Percentiles rank a stretch among this genome's conserved stretches.
phyloP scores from a whole-genome alignment of 2,329 filamentous ascomycete species.

The Fusarium sambucinum region DNA sequence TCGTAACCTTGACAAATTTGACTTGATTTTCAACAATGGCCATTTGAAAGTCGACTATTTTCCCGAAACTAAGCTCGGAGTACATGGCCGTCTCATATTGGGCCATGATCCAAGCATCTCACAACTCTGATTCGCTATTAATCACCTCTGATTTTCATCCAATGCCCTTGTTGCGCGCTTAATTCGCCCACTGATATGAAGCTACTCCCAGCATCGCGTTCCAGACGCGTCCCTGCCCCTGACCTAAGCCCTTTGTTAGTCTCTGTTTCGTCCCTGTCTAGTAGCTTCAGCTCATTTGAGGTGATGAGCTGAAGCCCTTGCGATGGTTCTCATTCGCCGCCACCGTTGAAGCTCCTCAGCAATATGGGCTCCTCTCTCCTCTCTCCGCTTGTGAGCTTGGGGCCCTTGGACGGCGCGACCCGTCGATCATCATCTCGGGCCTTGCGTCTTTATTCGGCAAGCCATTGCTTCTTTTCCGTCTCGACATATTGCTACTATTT shows the following conservation, averaged over 20 bases:
- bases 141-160: slow-evolving; percentile 17
- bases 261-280: slow-evolving; percentile 31
- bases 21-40: slow-evolving; percentile 18
- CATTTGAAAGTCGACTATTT: slow-evolving; percentile 20
- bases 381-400: slow-evolving; percentile 10
- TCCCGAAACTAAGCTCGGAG: slow-evolving; percentile 38
- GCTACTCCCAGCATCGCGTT: slow-evolving; percentile 34
- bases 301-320: slow-evolving; percentile 32
- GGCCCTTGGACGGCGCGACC: slow-evolving; percentile 27
- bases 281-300: slow-evolving; percentile 17
- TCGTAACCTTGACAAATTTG: slow-evolving; percentile 7
- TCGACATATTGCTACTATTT: slow-evolving; percentile 1
- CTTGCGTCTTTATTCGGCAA: slow-evolving; percentile 15
- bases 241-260: slow-evolving; percentile 37
- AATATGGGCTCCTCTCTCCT: slow-evolving; percentile 7
- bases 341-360: slow-evolving; percentile 8
- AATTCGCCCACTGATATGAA: slow-evolving; percentile 30
- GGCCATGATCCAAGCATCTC: slow-evolving; percentile 9
- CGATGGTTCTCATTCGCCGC: slow-evolving; percentile 34
- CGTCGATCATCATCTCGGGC: slow-evolving; percentile 37
- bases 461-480: slow-evolving; percentile 16
- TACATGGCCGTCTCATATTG: slow-evolving; percentile 36
- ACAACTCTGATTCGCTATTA: slow-evolving; percentile 39
- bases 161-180: slow-evolving; percentile 42
- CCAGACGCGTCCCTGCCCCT: slow-evolving; percentile 30